Conservation (phyloP, 23 red algal species). For the Gracilaria domingensis region DNA sequence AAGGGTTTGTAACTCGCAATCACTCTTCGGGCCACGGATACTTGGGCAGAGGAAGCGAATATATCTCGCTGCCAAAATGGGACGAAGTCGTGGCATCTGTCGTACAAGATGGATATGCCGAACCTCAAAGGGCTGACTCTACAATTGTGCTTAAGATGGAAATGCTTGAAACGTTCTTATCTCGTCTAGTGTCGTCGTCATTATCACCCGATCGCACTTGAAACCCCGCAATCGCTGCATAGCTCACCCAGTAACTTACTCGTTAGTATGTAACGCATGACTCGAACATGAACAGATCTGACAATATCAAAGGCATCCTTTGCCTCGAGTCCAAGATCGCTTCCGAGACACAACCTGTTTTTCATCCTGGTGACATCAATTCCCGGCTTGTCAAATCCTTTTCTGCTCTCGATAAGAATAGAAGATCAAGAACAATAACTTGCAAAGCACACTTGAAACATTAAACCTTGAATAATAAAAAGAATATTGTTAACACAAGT, state of each 20-base stretch:
- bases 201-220: slow-evolving; percentile 22
- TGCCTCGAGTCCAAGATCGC: neutral
- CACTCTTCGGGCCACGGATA: slow-evolving; percentile 19
- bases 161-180: slow-evolving; percentile 69
- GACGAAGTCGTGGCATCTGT: slow-evolving; percentile 59
- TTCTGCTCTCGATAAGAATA: neutral
- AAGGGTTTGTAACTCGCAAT: slow-evolving; percentile 56
- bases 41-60: slow-evolving; percentile 50
- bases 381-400: neutral
- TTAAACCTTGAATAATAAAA: neutral
- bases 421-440: neutral
- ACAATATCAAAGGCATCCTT: neutral
- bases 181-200: slow-evolving; percentile 58
- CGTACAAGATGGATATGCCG: slow-evolving; percentile 46
- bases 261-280: slow-evolving; percentile 36
- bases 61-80: slow-evolving; percentile 67
- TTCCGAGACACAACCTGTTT: neutral
- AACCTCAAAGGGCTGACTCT: slow-evolving; percentile 65
- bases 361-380: neutral
- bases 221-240: slow-evolving; percentile 43
- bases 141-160: slow-evolving; percentile 74
- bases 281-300: neutral
- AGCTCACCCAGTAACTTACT: slow-evolving; percentile 20
- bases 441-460: neutral
- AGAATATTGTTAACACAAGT: neutral